phyloP scores from a whole-genome alignment of 139 green algal species.

The Diplosphaera chodatii region DNA sequence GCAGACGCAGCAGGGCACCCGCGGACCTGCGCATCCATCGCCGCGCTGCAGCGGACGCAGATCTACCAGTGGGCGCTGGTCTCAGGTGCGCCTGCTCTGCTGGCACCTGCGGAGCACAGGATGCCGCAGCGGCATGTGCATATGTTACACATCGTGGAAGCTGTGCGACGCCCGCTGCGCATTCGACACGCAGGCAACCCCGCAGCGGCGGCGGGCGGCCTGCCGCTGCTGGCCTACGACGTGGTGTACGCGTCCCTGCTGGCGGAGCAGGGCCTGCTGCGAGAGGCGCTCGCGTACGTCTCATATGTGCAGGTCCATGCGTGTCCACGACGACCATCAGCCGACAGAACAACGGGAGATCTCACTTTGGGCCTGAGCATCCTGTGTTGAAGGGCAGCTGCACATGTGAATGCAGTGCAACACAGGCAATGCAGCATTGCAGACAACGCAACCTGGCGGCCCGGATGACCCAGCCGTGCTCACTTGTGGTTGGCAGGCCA shows the following conservation, averaged over 20 bases:
- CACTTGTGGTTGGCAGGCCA: not conserved
- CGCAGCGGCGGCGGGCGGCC: constrained; percentile 4
- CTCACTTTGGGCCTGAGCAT: no score
- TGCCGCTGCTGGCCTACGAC: constrained; percentile 63
- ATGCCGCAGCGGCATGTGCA: no score
- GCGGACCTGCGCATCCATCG: constrained; percentile 28
- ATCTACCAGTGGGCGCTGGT: constrained; percentile 58
- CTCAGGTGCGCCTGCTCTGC: constrained; percentile 21
- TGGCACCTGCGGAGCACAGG: no score
- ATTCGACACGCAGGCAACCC: constrained; percentile 22
- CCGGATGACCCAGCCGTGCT: no score
- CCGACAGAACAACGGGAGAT: no score
- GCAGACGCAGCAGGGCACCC: constrained; percentile 26
- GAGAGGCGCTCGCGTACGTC: constrained; percentile 32
- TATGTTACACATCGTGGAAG: no score
- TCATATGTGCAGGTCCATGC: constrained; percentile 12
- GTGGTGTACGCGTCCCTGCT: constrained; percentile 39
- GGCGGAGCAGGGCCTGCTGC: constrained; percentile 37
- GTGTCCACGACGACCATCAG: no score
- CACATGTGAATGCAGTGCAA: no score
- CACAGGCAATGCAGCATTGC: no score
- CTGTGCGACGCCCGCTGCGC: no score
- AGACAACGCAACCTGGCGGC: no score
- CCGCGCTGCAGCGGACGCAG: constrained; percentile 63
- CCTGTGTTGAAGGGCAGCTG: no score